These are phyloP conservation scores for Cyclocybe aegerita DNA, from an alignment of 768 basidiomycete species.

Conservation along the genomic window DNA sequence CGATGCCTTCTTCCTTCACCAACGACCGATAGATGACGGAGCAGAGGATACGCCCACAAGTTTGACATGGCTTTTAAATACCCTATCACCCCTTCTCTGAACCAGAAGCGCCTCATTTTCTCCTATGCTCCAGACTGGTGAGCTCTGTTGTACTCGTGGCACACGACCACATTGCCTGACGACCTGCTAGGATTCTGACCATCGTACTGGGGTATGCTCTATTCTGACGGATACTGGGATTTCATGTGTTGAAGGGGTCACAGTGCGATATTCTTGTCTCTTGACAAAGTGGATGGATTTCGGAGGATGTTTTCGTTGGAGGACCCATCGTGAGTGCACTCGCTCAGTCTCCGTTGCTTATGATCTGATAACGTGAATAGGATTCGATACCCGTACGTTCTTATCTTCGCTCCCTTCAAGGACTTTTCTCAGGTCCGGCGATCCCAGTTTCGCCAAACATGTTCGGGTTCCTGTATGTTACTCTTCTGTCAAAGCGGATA, in stretches of 20 bases:
- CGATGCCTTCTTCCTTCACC: no score
- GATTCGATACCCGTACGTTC: conserved; percentile 39
- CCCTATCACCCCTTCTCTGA: no score
- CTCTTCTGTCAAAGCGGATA: neutral
- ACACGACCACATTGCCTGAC: conserved; percentile 7
- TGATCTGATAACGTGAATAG: conserved; percentile 20
- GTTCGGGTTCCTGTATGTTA: conserved; percentile 74
- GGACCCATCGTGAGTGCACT: conserved; percentile 69
- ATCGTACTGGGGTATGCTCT: conserved; percentile 60
- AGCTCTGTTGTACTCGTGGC: conserved; percentile 14
- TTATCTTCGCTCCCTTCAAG: neutral
- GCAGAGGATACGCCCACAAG: no score
- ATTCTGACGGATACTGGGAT: neutral
- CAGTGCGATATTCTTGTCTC: conserved; percentile 61
- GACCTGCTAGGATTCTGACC: conserved; percentile 57
- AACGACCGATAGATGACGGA: no score
- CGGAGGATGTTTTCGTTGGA: conserved; percentile 74
- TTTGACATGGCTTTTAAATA: no score
- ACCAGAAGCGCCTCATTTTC: conserved; percentile 32
- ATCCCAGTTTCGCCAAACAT: conserved; percentile 59
- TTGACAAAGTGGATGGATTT: conserved; percentile 71
- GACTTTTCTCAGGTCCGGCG: neutral
- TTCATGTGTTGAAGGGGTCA: neutral
- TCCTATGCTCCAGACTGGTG: conserved; percentile 83
- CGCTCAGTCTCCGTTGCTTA: conserved; percentile 2